A percentile compares a stretch with the other conserved stretches of the same genome.
Evolutionary conservation across 1,139 yeast species (phyloP).

Genomic region (Sugiyamaella novakii): DNA sequence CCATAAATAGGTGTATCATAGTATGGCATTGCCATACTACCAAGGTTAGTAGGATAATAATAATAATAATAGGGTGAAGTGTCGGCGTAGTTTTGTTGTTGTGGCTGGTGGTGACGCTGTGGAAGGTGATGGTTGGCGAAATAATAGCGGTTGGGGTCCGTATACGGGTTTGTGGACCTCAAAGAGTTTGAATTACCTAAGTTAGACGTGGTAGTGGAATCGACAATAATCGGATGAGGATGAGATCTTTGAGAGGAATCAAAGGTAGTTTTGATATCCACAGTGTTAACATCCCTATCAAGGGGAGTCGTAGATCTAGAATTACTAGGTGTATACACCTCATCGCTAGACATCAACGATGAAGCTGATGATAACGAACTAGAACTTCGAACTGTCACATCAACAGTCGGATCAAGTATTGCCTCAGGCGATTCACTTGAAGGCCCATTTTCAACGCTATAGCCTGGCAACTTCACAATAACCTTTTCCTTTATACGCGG

Average conservation of each 20-base stretch:
- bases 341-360: constrained; percentile 6
- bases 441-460: not conserved
- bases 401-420: not conserved
- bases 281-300: not conserved
- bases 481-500: constrained; percentile 10
- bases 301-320: constrained; percentile 9
- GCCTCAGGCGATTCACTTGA: not conserved
- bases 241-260: not conserved
- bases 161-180: no score
- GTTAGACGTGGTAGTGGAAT: not conserved
- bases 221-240: constrained; percentile 7
- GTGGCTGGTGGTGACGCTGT: not conserved
- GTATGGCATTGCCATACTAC: constrained; percentile 2
- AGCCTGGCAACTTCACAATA: constrained; percentile 15
- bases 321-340: constrained; percentile 8
- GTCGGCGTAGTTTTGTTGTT: not conserved
- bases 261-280: not conserved
- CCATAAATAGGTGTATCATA: not conserved
- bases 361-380: constrained; percentile 14
- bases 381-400: constrained; percentile 1
- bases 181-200: not conserved
- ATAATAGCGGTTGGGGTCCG: not conserved
- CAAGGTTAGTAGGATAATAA: constrained; percentile 2
- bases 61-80: constrained; percentile 6
- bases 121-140: not conserved